These are phyloP conservation scores for Borovskyia barvae DNA, from an alignment of 208 protist species.

Conservation along the genomic window DNA sequence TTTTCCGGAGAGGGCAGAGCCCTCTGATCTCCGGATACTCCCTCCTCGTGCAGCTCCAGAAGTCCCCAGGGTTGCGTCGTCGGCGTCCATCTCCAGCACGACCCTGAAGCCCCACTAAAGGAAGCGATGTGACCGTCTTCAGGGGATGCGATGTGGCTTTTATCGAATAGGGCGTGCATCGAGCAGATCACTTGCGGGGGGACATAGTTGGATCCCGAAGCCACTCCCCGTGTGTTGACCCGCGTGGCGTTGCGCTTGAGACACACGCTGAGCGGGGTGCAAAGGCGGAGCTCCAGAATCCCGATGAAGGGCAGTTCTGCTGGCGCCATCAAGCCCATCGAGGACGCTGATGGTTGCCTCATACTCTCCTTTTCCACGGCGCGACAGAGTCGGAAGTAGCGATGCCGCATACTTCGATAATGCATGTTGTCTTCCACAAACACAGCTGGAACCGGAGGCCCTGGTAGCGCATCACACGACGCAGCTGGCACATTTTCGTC, in stretches of 20 bases:
- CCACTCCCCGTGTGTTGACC: not conserved
- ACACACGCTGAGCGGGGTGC: conserved; percentile 40
- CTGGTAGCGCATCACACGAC: not conserved
- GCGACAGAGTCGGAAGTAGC: conserved; percentile 66
- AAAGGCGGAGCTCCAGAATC: conserved; percentile 52
- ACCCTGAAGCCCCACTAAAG: too few relatives aligned
- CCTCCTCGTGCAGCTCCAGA: conserved; percentile 10
- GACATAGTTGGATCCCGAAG: conserved; percentile 13
- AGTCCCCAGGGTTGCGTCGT: conserved; percentile 27
- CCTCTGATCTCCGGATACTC: not conserved
- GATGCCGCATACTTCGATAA: conserved; percentile 69
- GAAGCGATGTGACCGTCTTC: not conserved
- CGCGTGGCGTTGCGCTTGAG: conserved; percentile 41
- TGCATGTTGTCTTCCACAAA: conserved; percentile 85
- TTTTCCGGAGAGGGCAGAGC: not conserved
- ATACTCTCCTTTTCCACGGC: conserved; percentile 4
- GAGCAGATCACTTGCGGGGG: conserved; percentile 46
- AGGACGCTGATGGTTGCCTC: too few relatives aligned
- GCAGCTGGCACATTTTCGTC: not conserved
- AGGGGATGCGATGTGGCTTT: not conserved
- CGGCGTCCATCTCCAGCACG: conserved; percentile 21
- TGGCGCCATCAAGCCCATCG: not conserved
- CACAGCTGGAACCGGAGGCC: conserved; percentile 25
- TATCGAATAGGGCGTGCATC: conserved; percentile 58
- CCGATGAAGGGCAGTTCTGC: conserved; percentile 6